Percentiles rank a stretch among this genome's conserved stretches.
These are phyloP conservation scores for Eucalyptus sideroxylon DNA, from an alignment of 345 rosid genomes.

Conservation along the genomic window DNA sequence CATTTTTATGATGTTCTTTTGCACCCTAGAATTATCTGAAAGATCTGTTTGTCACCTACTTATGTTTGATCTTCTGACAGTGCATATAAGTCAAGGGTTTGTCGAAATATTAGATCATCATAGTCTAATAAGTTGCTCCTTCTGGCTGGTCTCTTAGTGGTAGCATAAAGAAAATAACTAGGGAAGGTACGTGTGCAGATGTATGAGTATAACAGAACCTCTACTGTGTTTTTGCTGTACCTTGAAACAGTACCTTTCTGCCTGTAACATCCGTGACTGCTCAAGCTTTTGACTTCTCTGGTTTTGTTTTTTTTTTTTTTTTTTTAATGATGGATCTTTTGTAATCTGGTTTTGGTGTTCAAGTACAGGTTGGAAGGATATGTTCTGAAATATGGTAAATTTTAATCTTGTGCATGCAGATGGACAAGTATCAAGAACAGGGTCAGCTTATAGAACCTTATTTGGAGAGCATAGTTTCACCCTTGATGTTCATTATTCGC, in stretches of 20 bases:
- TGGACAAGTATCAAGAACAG: constrained; percentile 90
- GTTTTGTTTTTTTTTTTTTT: background rate
- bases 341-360: background rate
- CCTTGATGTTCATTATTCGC: constrained; percentile 67
- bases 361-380: background rate
- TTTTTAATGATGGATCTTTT: background rate
- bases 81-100: background rate
- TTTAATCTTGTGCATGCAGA: constrained; percentile 17
- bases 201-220: background rate
- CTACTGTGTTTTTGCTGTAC: background rate
- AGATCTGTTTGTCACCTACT: background rate
- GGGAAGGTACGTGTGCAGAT: background rate
- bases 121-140: background rate
- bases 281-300: background rate
- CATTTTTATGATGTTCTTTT: background rate
- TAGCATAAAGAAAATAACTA: background rate
- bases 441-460: constrained; percentile 89
- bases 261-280: background rate
- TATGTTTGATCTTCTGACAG: background rate
- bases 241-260: background rate
- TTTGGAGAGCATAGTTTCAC: constrained; percentile 75
- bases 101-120: background rate
- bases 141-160: background rate
- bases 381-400: background rate
- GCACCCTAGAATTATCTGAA: background rate